Evolutionary conservation across 805 yeast genomes (phyloP).

Genomic region (Tetrapisispora nanseiensis): DNA sequence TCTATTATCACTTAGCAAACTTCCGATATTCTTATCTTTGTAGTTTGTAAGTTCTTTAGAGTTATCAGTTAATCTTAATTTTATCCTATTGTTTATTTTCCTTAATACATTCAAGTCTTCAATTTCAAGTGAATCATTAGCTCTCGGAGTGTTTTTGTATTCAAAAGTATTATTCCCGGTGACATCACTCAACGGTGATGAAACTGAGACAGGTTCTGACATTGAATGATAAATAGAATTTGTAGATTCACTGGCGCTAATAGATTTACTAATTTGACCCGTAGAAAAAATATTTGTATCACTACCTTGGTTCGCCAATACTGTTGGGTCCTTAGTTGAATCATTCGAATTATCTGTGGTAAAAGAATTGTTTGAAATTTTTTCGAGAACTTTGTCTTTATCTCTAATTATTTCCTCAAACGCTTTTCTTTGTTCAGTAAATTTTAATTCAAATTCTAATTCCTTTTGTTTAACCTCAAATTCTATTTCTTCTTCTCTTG

Average conservation of each 20-base stretch:
- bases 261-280: background rate
- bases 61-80: constrained; percentile 6
- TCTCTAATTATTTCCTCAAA: background rate
- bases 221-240: background rate
- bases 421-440: background rate
- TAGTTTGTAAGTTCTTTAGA: background rate
- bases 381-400: background rate
- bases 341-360: background rate
- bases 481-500: constrained; percentile 1
- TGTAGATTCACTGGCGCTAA: no score
- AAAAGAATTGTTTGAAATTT: background rate
- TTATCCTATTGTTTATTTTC: constrained; percentile 5
- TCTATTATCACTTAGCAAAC: constrained; percentile 41
- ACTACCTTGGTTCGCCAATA: background rate
- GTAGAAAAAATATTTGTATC: no score
- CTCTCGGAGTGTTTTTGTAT: background rate
- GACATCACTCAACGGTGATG: background rate
- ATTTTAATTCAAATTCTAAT: background rate
- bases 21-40: constrained; percentile 34
- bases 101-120: background rate
- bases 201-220: background rate
- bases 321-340: background rate
- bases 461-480: constrained; percentile 1
- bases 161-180: background rate
- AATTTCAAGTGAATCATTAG: background rate